Conservation (phyloP, 352 stramenopile genomes). For the Phytophthora cactorum region DNA sequence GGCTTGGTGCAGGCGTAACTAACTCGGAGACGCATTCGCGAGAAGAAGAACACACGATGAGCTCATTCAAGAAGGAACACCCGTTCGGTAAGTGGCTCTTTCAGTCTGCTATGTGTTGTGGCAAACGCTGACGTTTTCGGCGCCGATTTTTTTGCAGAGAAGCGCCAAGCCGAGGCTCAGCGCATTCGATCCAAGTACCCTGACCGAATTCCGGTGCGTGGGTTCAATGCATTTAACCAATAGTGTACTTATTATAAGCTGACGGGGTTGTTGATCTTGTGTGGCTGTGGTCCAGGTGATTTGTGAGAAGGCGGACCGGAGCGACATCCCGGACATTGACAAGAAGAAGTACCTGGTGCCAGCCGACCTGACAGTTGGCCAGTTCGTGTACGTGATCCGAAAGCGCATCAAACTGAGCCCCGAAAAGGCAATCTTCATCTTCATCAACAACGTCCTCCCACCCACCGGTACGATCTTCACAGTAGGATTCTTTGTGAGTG, state of each 20-base stretch:
- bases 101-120: background rate
- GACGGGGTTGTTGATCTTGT: background rate
- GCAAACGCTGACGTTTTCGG: conserved; percentile 23
- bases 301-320: conserved; percentile 96
- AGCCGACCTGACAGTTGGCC: conserved; percentile 96
- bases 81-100: conserved; percentile 69
- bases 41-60: conserved; percentile 55
- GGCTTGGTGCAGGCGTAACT: conserved; percentile 28
- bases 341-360: conserved; percentile 99
- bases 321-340: conserved; percentile 99
- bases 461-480: conserved; percentile 82
- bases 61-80: conserved; percentile 93
- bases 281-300: conserved; percentile 65
- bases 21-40: conserved; percentile 20
- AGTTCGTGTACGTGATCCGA: conserved; percentile 99
- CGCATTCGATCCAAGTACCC: conserved; percentile 99
- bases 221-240: background rate
- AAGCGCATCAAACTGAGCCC: conserved; percentile 99
- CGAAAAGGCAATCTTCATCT: conserved; percentile 98
- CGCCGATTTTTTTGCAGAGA: conserved; percentile 74
- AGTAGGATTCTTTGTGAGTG: background rate
- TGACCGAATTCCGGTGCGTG: conserved; percentile 95
- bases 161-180: conserved; percentile 97
- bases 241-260: conserved; percentile 1
- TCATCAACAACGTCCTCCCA: conserved; percentile 98